Percentiles rank a stretch among this genome's conserved stretches.
Evolutionary conservation across 768 basidiomycete genomes (phyloP).

Genomic region (Podaxis sp.): DNA sequence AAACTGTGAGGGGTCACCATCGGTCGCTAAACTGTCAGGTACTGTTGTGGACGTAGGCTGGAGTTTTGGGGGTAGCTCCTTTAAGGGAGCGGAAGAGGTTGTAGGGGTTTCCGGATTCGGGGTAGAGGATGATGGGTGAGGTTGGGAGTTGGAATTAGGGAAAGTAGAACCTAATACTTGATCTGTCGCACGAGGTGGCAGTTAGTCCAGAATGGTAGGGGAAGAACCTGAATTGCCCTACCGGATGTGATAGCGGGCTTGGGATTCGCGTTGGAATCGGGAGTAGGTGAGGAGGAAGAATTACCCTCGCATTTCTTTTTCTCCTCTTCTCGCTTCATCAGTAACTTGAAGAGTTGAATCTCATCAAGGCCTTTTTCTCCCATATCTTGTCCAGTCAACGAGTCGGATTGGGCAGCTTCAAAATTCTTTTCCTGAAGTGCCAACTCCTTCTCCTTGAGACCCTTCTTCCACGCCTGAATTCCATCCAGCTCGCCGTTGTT

Average conservation of each 20-base stretch:
- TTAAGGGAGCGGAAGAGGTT: background rate
- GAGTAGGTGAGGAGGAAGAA: slow-evolving; percentile 1
- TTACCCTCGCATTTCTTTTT: slow-evolving; percentile 31
- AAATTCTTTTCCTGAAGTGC: slow-evolving; percentile 42
- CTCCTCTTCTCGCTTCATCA: slow-evolving; percentile 77
- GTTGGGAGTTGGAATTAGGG: background rate
- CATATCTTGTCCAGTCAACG: slow-evolving; percentile 7
- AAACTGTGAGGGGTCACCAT: slow-evolving; percentile 12
- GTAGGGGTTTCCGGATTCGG: background rate
- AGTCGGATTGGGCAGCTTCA: slow-evolving; percentile 4
- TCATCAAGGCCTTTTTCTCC: slow-evolving; percentile 49
- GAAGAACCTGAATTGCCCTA: background rate
- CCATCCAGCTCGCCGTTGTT: slow-evolving; percentile 70
- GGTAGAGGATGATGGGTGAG: background rate
- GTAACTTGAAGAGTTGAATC: slow-evolving; percentile 76
- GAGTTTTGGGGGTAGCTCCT: background rate
- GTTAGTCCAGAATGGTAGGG: background rate
- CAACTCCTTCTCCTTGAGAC: slow-evolving; percentile 66
- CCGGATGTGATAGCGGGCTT: background rate
- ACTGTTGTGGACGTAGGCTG: slow-evolving; percentile 9
- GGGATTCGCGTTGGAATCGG: background rate
- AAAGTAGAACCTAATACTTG: background rate
- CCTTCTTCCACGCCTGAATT: slow-evolving; percentile 86
- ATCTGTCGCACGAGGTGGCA: background rate
- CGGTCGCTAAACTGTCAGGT: slow-evolving; percentile 11